These are phyloP conservation scores for Musa itinerans DNA, from an alignment of 176 grass and related monocot genomes.

Conservation along the genomic window DNA sequence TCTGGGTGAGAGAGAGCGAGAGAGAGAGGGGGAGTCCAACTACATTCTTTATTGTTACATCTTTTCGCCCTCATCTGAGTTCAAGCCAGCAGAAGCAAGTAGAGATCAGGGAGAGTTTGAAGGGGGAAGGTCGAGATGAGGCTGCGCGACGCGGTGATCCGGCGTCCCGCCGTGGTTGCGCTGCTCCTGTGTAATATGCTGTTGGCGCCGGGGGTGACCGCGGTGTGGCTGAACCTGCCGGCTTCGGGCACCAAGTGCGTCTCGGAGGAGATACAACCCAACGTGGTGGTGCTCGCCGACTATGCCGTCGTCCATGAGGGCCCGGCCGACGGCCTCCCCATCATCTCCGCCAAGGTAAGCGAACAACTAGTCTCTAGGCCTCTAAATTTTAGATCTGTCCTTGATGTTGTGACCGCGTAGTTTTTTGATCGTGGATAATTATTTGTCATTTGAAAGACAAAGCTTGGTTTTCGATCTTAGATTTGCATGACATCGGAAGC, in stretches of 20 bases:
- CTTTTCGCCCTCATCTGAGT: too few relatives aligned
- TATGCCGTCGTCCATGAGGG: conserved; percentile 66
- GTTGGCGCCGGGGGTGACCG: conserved; percentile 21
- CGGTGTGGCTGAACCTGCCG: conserved; percentile 74
- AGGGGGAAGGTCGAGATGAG: too few relatives aligned
- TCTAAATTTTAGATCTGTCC: neutral
- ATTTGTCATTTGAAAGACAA: too few relatives aligned
- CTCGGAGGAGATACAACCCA: conserved; percentile 89
- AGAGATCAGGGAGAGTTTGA: too few relatives aligned
- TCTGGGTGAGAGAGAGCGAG: too few relatives aligned
- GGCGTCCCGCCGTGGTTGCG: conserved; percentile 6
- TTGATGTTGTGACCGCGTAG: neutral
- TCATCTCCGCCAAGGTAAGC: conserved; percentile 49
- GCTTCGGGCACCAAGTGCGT: conserved; percentile 79
- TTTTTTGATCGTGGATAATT: too few relatives aligned
- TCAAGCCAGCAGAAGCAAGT: too few relatives aligned
- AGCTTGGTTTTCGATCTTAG: too few relatives aligned
- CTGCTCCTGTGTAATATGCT: conserved; percentile 17
- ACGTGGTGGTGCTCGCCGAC: conserved; percentile 79
- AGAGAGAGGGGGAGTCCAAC: too few relatives aligned
- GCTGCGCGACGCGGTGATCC: conserved; percentile 2
- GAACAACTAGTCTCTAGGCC: too few relatives aligned
- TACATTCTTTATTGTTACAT: too few relatives aligned
- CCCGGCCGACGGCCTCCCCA: conserved; percentile 33
- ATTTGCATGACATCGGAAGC: too few relatives aligned